phyloP scores from a whole-genome alignment of 768 basidiomycete genomes.

The Clitopilus hobsonii region DNA sequence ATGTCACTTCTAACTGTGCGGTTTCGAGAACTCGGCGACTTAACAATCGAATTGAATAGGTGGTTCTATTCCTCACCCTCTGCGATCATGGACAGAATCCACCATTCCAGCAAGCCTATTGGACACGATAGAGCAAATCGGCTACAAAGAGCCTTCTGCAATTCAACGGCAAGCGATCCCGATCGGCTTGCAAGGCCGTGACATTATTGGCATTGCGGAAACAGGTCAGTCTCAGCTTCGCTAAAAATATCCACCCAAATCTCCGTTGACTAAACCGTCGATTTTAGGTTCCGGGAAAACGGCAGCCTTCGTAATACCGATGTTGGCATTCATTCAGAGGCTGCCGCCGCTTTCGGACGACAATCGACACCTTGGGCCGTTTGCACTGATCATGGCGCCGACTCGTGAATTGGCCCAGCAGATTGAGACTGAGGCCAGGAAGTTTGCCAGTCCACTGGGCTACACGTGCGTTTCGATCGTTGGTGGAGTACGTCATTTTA shows the following conservation, averaged over 20 bases:
- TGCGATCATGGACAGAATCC: slow-evolving; percentile 91
- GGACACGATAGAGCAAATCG: slow-evolving; percentile 83
- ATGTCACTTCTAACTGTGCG: slow-evolving; percentile 13
- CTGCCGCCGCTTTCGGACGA: slow-evolving; percentile 88
- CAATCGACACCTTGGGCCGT: slow-evolving; percentile 90
- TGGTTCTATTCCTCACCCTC: slow-evolving; percentile 88
- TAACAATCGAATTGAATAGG: slow-evolving; percentile 41
- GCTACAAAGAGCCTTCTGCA: slow-evolving; percentile 95
- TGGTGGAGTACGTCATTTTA: slow-evolving; percentile 69
- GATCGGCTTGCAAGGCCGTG: slow-evolving; percentile 94
- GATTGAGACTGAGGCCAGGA: slow-evolving; percentile 88
- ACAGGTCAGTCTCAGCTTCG: slow-evolving; percentile 59
- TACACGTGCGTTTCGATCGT: slow-evolving; percentile 97
- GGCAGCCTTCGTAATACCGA: slow-evolving; percentile 96
- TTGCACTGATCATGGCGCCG: slow-evolving; percentile 88
- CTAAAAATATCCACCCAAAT: neutral
- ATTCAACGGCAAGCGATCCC: slow-evolving; percentile 99
- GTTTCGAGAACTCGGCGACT: neutral
- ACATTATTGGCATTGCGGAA: slow-evolving; percentile 98
- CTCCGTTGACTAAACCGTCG: neutral
- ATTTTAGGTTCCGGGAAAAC: slow-evolving; percentile 92
- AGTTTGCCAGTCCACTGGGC: slow-evolving; percentile 87
- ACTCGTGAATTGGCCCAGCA: slow-evolving; percentile 99
- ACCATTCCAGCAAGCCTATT: slow-evolving; percentile 74
- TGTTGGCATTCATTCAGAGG: slow-evolving; percentile 90